A percentile compares a stretch with the other conserved stretches of the same genome.
Evolutionary conservation across 176 grass and related monocot species (phyloP).

Genomic region (Hsuehochloa calcarea): DNA sequence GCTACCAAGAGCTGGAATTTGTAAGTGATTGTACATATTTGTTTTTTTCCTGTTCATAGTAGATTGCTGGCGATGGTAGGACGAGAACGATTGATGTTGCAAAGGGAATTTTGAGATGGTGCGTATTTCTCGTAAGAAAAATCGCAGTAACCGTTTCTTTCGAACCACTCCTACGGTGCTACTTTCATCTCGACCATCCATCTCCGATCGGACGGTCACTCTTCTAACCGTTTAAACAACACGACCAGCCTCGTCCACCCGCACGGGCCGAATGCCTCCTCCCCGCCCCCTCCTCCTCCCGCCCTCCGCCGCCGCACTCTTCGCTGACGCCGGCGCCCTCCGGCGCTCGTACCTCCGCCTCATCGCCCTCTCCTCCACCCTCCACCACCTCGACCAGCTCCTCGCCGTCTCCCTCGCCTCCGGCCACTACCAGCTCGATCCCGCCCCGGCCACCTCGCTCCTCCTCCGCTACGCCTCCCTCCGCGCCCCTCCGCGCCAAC

Average conservation of each 20-base stretch:
- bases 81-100: too few species aligned
- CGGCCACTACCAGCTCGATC: constrained; percentile 39
- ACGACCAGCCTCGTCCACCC: not conserved
- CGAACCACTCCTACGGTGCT: too few species aligned
- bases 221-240: not conserved
- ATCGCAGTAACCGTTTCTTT: too few species aligned
- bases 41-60: too few species aligned
- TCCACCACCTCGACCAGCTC: constrained; percentile 58
- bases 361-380: constrained; percentile 47
- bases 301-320: not conserved
- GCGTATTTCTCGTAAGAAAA: too few species aligned
- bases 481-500: constrained; percentile 33
- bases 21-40: too few species aligned
- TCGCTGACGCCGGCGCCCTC: constrained; percentile 8
- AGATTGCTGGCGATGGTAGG: too few species aligned
- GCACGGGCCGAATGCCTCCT: constrained; percentile 21
- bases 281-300: not conserved
- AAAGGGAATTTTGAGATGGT: too few species aligned
- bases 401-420: constrained; percentile 53
- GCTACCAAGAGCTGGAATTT: too few species aligned
- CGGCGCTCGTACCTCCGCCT: constrained; percentile 41
- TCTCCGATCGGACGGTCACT: not conserved
- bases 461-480: constrained; percentile 68
- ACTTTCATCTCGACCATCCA: not conserved
- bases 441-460: constrained; percentile 39